Evolutionary conservation across 192 early-diverging fungal species (phyloP), one percentile per base, ranked within the genome.

Genomic region (Lunasporangiospora selenospora): DNA sequence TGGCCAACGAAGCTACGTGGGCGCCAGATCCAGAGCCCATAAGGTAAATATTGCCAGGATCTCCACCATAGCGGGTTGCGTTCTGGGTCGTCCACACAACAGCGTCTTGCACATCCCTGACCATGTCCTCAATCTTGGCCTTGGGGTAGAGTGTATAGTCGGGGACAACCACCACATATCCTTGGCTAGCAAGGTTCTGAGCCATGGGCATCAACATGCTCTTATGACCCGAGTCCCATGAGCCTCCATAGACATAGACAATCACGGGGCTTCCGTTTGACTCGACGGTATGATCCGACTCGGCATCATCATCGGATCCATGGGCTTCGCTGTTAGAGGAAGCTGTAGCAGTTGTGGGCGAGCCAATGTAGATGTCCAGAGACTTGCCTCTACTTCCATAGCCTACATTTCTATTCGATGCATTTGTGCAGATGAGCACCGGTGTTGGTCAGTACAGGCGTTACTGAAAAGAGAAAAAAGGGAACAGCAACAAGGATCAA

Each of bases 111-210:
- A 80, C 49, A 59, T 80, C 78, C 8, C 58, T 19, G 36, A 80
- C 78, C 73, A 80, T 80, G 8, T 76, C 67, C 43, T 69, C 62
- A 21, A 80, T 80, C 57, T 73, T 80, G 37, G 75, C 78, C 8
- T 53, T 48, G 2, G 78, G 78, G 65, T 80, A 80, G 10, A 73
- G 61, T 18, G 61, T 80, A 27, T 76, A 76, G 62, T 80, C 71
- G 16, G 78, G 78, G 8, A 80, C 78, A 3, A 80, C 67, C 0
- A 80, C 78, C 19, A 80, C 46, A 37, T 80, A 80, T 23, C 78
- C 78, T 54, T 80, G 78, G n/a, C 59, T 80, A 46, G 75, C 66
- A 19, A 80, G 40, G 61, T 80, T 80, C 55, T 80, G 66, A 12
- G 78, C 78, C 50, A 76, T 62, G 39, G 78, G 78, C 78, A 80